Conservation (phyloP, 805 yeast genomes). For the Candida broadrunensis region DNA sequence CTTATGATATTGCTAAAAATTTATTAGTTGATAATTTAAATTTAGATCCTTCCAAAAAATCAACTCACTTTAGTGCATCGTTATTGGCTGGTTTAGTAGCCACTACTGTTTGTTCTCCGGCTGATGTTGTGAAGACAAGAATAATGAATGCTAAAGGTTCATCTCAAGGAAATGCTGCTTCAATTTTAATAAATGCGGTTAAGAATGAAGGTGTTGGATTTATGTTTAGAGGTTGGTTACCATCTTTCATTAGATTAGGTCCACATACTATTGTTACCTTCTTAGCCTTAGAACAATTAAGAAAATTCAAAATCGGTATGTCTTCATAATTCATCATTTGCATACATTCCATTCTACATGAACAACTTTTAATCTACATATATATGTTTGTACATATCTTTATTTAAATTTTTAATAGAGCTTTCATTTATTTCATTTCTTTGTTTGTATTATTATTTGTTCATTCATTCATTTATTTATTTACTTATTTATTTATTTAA, state of each 20-base stretch:
- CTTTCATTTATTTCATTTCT: too few relatives aligned
- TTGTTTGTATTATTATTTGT: too few relatives aligned
- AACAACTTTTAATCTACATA: too few relatives aligned
- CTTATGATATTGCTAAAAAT: constrained; percentile 73
- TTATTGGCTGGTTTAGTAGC: constrained; percentile 84
- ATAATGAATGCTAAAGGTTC: constrained; percentile 67
- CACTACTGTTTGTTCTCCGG: constrained; percentile 90
- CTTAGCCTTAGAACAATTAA: constrained; percentile 63
- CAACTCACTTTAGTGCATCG: constrained; percentile 78
- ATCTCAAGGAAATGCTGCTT: constrained; percentile 42
- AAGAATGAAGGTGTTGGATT: constrained; percentile 71
- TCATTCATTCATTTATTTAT: too few relatives aligned
- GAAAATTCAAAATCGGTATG: constrained; percentile 52
- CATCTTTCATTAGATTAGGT: constrained; percentile 80
- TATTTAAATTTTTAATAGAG: too few relatives aligned
- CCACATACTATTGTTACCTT: constrained; percentile 76
- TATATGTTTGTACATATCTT: too few relatives aligned
- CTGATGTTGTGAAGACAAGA: constrained; percentile 85
- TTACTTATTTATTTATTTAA: too few relatives aligned
- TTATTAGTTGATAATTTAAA: constrained; percentile 48
- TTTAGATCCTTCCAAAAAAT: constrained; percentile 56
- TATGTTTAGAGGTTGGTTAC: constrained; percentile 90
- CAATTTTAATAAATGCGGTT: constrained; percentile 53
- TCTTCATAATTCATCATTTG: too few relatives aligned
- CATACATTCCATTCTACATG: too few relatives aligned